Evolutionary conservation across 1,284 basidiomycete species (phyloP).

Genomic region (Sanghuangporus baumii): DNA sequence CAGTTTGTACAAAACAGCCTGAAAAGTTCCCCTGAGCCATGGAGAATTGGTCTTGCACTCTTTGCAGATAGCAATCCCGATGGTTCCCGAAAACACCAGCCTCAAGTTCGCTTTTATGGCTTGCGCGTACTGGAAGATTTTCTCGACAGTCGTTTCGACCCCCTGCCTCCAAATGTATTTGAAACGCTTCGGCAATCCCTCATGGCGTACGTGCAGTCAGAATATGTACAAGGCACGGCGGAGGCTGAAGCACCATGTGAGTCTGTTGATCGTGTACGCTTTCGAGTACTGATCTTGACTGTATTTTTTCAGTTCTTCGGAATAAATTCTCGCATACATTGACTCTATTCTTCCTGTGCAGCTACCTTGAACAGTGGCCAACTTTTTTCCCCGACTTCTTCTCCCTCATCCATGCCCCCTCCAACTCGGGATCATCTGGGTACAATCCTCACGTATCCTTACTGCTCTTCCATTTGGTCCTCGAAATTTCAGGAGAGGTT

Average conservation of each 20-base stretch:
- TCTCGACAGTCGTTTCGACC: constrained; percentile 75
- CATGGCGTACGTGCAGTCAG: constrained; percentile 70
- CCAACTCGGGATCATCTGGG: constrained; percentile 34
- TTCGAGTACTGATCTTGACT: constrained; percentile 11
- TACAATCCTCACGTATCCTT: constrained; percentile 80
- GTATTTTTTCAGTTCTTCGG: constrained; percentile 58
- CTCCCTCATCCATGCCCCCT: constrained; percentile 55
- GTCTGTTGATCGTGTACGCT: constrained; percentile 29
- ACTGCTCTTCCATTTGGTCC: constrained; percentile 81
- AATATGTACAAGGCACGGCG: constrained; percentile 73
- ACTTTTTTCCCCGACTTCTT: constrained; percentile 79
- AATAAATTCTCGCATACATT: constrained; percentile 99
- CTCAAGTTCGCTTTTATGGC: constrained; percentile 80
- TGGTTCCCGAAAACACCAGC: constrained; percentile 59
- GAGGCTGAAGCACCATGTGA: constrained; percentile 70
- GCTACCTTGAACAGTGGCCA: constrained; percentile 81
- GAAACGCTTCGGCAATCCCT: constrained; percentile 63
- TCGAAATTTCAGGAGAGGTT: constrained; percentile 90
- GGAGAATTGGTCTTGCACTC: constrained; percentile 71
- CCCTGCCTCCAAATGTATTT: constrained; percentile 64
- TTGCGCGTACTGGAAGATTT: constrained; percentile 83
- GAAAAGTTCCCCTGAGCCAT: constrained; percentile 68
- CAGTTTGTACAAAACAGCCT: constrained; percentile 59
- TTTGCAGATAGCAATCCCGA: constrained; percentile 60
- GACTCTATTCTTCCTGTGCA: constrained; percentile 89